Base-by-base conservation (phyloP, 1,139 yeast genomes). In the Suhomyces terraborum region DNA sequence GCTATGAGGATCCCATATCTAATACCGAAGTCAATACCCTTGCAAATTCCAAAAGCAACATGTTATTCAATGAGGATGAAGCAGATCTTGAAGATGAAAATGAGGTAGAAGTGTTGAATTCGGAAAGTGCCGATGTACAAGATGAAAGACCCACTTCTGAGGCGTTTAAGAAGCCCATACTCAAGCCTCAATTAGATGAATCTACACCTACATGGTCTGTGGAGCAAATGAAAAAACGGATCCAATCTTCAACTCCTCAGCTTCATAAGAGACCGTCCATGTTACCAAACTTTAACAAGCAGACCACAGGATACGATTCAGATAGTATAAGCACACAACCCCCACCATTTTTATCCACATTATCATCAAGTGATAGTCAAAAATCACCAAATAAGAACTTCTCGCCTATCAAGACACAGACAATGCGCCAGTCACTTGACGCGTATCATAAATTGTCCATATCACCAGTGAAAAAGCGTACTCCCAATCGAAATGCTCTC, bases 1-100 rank as follows among this genome's bases (percentile, higher is more conserved):
- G 82, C 28, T 79, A 76, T 51, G 84, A 80, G 50, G 84, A 79
- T 35, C 75, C 76, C 4, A 58, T 60, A 6, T 43, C 48, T 26
- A 46, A 37, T 21, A 51, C 55, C 10, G 53, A 52, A 21, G 48
- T 50, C n/a, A 52, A 53, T 30, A 52, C 57, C 8, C 42, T 52
- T 6, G 52, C 59, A 24, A 50, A 52, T 32, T 41, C 52, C n/a
- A 33, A 38, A 13, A 39, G 46, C 12, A 36, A 45, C 29, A 29
- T 48, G 34, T 40, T 46, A 14, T 47, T 47, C 20, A 55, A 56
- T 24, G 58, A 55, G 16, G 57, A 50, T 8, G 44, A 35, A n/a
- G 41, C 33, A 5, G 43, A 31, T 9, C 29, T 30, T 6, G 42
- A 41, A 3, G 42, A 33, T 7, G 38, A 35, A 14, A 33, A 32